Evolutionary conservation across 176 grass and related monocot species (phyloP).

Genomic region (Phragmites australis): DNA sequence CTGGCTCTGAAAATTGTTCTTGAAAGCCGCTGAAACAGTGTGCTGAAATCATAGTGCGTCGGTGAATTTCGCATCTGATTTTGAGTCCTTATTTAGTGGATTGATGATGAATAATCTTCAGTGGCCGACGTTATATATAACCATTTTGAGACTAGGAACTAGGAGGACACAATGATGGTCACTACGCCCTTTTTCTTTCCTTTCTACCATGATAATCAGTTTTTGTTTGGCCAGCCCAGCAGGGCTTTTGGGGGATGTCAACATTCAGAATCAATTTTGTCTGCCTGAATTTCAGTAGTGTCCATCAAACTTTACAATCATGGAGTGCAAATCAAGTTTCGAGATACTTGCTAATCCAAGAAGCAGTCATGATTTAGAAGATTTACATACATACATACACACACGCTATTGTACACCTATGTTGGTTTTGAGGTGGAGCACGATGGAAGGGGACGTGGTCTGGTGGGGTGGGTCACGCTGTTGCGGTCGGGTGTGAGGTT

Average conservation of each 20-base stretch:
- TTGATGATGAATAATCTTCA: neutral
- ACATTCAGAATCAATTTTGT: constrained; percentile 29
- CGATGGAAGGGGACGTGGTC: no score
- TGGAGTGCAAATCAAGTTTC: neutral
- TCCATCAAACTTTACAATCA: neutral
- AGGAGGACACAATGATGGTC: constrained; percentile 28
- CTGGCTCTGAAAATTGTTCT: neutral
- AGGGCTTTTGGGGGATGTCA: constrained; percentile 28
- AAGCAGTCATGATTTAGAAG: neutral
- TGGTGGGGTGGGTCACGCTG: no score
- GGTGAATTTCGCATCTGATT: constrained; percentile 25
- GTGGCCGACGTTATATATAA: neutral
- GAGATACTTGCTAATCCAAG: neutral
- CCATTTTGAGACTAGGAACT: constrained; percentile 16
- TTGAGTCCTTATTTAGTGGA: constrained; percentile 31
- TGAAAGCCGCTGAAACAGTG: constrained; percentile 27
- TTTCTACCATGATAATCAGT: constrained; percentile 4
- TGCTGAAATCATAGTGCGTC: constrained; percentile 5
- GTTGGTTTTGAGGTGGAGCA: no score
- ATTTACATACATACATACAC: neutral
- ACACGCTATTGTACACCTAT: no score
- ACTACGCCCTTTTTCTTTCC: neutral
- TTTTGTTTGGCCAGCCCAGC: constrained; percentile 32
- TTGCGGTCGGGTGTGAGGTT: no score
- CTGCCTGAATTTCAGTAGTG: neutral